Evolutionary conservation across 164 flowering plant genomes (phyloP), one percentile per base, ranked within the genome.

Genomic region (Taxillus chinensis): DNA sequence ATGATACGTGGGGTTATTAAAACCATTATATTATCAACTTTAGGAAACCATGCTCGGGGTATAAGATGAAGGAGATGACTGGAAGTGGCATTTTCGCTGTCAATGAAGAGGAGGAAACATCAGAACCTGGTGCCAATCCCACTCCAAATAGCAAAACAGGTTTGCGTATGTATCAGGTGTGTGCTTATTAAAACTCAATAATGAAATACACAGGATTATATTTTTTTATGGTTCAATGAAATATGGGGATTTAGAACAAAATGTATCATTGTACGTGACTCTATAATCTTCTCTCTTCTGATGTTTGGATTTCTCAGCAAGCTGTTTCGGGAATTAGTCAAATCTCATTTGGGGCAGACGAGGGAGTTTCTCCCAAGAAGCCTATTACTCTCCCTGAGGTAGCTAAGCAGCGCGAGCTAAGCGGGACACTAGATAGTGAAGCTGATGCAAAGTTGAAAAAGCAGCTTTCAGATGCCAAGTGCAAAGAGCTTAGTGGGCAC

Each of bases 371-470:
- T 60, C 90, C 90, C 27, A 90, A 84, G 78, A 90, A 84, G 76
- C 95, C 99, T 39, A 64, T 79, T 8, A 64, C 91, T 54, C 14
- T 86, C 9, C 71, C 95, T 53, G 98, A 87, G 78, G 96, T 85
- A 52, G 98, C 96, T 15, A 93, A 93, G 79, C 97, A 93, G 77
- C 85, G 92, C 10, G 99, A 93, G 68, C 83, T 93, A 45, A 86
- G 91, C 73, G 99, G 99, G 48, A 87, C 79, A 37, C 68, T 87
- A 15, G 90, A 89, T 57, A 83, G 76, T 67, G 95, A 87, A 43
- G 40, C 81, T 1, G 95, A 90, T 3, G 72, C 71, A 14, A 86
- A 58, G 73, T 60, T 78, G 71, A 81, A 81, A 75, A 93, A 89
- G 79, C 95, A 86, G 67, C 46, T 78, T 38, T 95, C 97, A 14